These are phyloP conservation scores for Lagenaria siceraria DNA, from an alignment of 306 rosid genomes.

Conservation along the genomic window DNA sequence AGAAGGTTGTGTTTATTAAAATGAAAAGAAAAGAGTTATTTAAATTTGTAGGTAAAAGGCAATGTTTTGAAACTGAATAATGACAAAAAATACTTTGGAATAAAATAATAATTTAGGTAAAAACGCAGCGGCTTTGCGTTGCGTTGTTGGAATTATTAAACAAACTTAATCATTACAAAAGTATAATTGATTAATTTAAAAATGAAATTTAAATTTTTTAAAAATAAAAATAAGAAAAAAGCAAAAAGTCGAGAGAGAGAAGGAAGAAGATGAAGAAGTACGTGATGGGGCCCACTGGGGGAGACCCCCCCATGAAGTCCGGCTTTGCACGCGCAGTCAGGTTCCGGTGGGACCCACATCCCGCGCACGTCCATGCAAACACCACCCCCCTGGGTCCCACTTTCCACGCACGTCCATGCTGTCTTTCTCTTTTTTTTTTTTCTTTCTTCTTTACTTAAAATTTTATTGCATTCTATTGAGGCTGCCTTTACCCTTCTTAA, in stretches of 20 bases:
- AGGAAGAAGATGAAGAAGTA: not conserved
- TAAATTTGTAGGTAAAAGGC: too few species aligned
- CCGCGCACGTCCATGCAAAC: constrained; percentile 50
- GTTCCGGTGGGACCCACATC: constrained; percentile 4
- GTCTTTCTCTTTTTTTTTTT: too few species aligned
- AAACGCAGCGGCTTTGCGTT: constrained; percentile 6
- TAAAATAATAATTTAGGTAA: constrained; percentile 4
- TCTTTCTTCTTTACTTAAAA: too few species aligned
- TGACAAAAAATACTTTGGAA: not conserved
- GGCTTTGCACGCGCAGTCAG: constrained; percentile 71
- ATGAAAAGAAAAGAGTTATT: too few species aligned
- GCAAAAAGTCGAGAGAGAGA: too few species aligned
- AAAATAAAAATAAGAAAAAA: not conserved
- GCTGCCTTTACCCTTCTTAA: too few species aligned
- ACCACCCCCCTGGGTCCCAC: not conserved
- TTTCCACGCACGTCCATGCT: constrained; percentile 2
- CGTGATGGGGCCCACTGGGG: not conserved
- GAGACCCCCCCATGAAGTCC: constrained; percentile 46
- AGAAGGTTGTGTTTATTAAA: too few species aligned
- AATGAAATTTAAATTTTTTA: not conserved
- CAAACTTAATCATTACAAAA: not conserved
- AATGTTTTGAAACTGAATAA: not conserved
- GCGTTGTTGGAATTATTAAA: constrained; percentile 6
- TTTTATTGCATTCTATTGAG: too few species aligned
- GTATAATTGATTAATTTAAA: not conserved